Evolutionary conservation across 352 stramenopile species (phyloP).

Genomic region (Pythium periplocum): DNA sequence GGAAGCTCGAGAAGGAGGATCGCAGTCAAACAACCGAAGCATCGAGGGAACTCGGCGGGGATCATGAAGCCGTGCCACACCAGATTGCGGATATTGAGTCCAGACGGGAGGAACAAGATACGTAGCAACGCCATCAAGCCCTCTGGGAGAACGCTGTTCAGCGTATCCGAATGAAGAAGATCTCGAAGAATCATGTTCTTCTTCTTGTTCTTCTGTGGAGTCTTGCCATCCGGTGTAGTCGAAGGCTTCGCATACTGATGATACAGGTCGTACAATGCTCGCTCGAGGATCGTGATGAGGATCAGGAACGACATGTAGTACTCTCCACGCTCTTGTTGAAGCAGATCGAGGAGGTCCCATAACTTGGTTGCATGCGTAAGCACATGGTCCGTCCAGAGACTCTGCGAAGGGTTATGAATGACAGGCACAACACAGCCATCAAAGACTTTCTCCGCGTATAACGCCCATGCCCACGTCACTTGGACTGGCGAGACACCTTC

Average conservation of each 20-base stretch:
- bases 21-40: constrained; percentile 42
- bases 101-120: constrained; percentile 52
- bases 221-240: not conserved
- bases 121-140: constrained; percentile 43
- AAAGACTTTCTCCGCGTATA: constrained; percentile 30
- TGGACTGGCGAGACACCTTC: constrained; percentile 14
- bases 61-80: constrained; percentile 66
- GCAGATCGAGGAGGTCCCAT: constrained; percentile 15
- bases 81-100: constrained; percentile 61
- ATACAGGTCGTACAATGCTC: constrained; percentile 53
- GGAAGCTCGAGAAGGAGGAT: constrained; percentile 41
- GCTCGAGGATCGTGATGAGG: constrained; percentile 57
- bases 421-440: constrained; percentile 4
- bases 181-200: constrained; percentile 72
- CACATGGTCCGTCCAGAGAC: constrained; percentile 7
- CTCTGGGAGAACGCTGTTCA: constrained; percentile 24
- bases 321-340: constrained; percentile 25
- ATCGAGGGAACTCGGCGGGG: constrained; percentile 47
- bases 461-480: constrained; percentile 29
- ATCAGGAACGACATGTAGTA: constrained; percentile 55
- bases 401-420: not conserved
- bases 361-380: constrained; percentile 29
- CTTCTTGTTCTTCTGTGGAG: constrained; percentile 15
- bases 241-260: constrained; percentile 15
- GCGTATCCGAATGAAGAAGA: constrained; percentile 38